Evolutionary conservation across 2,329 filamentous ascomycete genomes (phyloP).

Genomic region (Stenocarpella maydis): DNA sequence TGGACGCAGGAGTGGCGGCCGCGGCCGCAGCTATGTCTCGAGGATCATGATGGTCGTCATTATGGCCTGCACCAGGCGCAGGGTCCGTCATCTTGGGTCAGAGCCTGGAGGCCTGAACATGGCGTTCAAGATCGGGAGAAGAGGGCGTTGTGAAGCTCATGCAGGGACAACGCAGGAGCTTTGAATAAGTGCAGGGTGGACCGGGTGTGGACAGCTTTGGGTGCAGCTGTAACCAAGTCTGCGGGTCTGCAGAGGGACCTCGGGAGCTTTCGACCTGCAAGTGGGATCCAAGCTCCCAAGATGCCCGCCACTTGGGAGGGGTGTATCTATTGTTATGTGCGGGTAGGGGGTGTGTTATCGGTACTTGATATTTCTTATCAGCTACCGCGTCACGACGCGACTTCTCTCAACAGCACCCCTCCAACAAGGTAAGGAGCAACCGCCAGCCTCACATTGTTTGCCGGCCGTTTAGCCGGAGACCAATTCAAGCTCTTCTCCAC

Average conservation of each 20-base stretch:
- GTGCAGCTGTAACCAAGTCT: neutral
- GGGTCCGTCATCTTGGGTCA: conserved; percentile 36
- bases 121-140: conserved; percentile 22
- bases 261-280: neutral
- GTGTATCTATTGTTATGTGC: neutral
- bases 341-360: conserved; percentile 20
- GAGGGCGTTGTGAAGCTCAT: conserved; percentile 14
- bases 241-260: neutral
- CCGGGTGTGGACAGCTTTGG: conserved; percentile 3
- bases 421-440: neutral
- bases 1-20: neutral
- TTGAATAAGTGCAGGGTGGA: neutral
- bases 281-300: conserved; percentile 6
- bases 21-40: neutral
- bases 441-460: neutral
- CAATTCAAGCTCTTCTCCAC: no score
- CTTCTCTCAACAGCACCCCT: neutral
- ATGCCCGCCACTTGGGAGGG: neutral
- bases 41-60: conserved; percentile 23
- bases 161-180: conserved; percentile 26
- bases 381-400: conserved; percentile 21
- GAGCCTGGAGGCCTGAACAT: conserved; percentile 33
- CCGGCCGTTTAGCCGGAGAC: neutral
- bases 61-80: conserved; percentile 32
- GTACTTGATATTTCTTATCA: neutral